Conservation (phyloP, 805 yeast genomes). For the Komagataella kurtzmanii region DNA sequence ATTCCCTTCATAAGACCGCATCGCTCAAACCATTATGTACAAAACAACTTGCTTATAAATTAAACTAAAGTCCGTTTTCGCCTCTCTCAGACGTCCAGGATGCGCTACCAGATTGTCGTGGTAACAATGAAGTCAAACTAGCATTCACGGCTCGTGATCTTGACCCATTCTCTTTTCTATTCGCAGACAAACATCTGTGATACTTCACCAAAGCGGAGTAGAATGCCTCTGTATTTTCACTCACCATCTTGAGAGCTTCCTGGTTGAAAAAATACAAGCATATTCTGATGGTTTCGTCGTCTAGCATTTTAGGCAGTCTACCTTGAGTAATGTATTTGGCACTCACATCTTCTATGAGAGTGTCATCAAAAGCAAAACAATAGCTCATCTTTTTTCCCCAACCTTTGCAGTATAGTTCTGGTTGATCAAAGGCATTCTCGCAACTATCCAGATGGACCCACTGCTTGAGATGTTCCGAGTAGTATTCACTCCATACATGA, state of each 20-base stretch:
- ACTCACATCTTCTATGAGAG: conserved; percentile 59
- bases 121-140: neutral
- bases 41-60: neutral
- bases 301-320: neutral
- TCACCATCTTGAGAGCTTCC: neutral
- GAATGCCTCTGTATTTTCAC: neutral
- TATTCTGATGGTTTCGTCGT: neutral
- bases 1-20: too few relatives aligned
- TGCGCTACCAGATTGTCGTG: neutral
- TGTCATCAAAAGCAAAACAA: conserved; percentile 52
- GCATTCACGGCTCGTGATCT: neutral
- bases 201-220: neutral
- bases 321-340: conserved; percentile 36
- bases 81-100: neutral
- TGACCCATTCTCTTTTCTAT: neutral
- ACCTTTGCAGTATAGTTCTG: conserved; percentile 60
- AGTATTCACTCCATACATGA: conserved; percentile 94
- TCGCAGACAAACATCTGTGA: neutral
- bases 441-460: conserved; percentile 92
- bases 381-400: conserved; percentile 96
- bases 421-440: conserved; percentile 77
- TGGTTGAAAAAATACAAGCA: neutral
- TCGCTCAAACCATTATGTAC: conserved; percentile 3
- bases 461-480: conserved; percentile 38
- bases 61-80: neutral